A percentile compares a stretch with the other conserved stretches of the same genome.
Conservation (phyloP, 345 rosid species). For the Reutealis trisperma region DNA sequence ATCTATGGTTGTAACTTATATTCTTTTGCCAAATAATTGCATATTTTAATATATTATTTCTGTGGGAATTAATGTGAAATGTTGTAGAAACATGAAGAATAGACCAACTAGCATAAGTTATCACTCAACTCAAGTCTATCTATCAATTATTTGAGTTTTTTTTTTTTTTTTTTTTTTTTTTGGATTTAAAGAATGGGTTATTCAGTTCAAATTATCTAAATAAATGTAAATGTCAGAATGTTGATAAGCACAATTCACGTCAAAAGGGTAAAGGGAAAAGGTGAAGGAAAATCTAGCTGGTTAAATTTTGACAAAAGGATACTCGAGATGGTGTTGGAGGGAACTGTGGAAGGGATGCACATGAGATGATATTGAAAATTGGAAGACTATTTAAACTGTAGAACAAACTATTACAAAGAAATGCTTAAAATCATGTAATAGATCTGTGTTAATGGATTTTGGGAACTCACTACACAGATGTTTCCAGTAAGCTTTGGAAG, state of each 20-base stretch:
- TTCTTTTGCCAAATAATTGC: slow-evolving; percentile 1
- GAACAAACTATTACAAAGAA: background rate
- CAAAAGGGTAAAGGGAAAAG: background rate
- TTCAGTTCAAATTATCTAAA: background rate
- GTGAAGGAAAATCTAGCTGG: too few relatives aligned
- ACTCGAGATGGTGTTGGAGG: background rate
- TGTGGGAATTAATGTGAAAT: background rate
- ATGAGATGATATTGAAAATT: background rate
- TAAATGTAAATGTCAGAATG: background rate
- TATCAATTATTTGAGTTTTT: slow-evolving; percentile 3
- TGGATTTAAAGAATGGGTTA: background rate
- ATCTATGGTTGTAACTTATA: slow-evolving; percentile 17
- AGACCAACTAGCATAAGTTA: background rate
- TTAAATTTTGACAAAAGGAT: background rate
- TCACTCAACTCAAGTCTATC: background rate
- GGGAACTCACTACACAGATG: background rate
- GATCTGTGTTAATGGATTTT: background rate
- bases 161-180: background rate
- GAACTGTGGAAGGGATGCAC: background rate
- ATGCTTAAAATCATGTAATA: background rate
- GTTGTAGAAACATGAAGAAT: background rate
- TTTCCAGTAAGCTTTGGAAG: background rate
- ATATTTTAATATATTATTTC: background rate
- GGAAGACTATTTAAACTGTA: background rate
- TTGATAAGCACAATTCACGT: background rate